Evolutionary conservation across 2,329 filamentous ascomycete genomes (phyloP), one percentile per base, ranked within the genome.

Genomic region (Aspergillus fumigatiaffinis): DNA sequence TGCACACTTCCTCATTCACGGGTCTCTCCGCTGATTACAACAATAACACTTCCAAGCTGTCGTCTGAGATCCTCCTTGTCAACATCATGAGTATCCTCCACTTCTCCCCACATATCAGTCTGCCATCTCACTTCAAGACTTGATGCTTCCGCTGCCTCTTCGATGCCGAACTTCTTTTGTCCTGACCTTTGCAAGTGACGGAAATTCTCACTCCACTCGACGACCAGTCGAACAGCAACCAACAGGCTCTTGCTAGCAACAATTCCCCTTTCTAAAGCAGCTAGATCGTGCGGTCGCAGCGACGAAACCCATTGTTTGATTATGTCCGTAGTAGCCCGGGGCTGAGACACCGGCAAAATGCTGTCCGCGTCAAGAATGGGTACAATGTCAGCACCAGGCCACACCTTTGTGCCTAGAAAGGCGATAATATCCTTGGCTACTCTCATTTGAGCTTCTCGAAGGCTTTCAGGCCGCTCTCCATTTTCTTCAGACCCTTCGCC

Each of bases 81-180:
- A 1, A 99, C 94, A 79, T 99, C 94, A 76, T 99, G 94, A 28
- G 92, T 96, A 75, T 99, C 92, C 73, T 99, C 94, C 0, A 99
- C 94, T 79, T 96, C 92, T 8, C 94, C 94, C 93, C 94, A 97
- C 75, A 89, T 87, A 28, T 84, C 79, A 1, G 88, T 95, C 82
- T 99, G 94, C 88, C 91, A 97, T 62, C 85, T 82, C 17, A 96
- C 91, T 79, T 99, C 94, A 46, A 95, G 73, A 66, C 84, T 96
- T 5, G 88, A 87, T 14, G 89, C 88, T 67, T 83, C 80, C 0
- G 90, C 87, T 0, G 92, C 93, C 71, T 96, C 87, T 67, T 96
- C 89, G 12, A 95, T 87, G 0, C 90, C 89, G 70, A 95, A 97
- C 35, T 70, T 75, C 60, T 63, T 70, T 53, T 64, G 68, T 0